Evolutionary conservation across 1,284 basidiomycete genomes (phyloP).

Genomic region (Puccinia hordei): DNA sequence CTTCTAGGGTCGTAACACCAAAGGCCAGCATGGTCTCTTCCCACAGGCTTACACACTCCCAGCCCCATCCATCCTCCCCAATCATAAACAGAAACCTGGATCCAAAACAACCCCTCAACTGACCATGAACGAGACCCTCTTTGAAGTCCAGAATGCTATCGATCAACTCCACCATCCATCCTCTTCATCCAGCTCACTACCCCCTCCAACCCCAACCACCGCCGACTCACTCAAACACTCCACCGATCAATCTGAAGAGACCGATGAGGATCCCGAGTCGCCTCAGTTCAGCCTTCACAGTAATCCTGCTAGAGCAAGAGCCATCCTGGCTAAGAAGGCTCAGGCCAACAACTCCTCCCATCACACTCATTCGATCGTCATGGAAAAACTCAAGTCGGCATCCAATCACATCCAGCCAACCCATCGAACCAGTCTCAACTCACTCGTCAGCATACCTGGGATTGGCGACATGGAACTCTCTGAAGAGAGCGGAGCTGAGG

Average conservation of each 20-base stretch:
- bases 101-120: constrained; percentile 7
- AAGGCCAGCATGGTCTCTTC: constrained; percentile 83
- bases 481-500: constrained; percentile 74
- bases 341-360: constrained; percentile 27
- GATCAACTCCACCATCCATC: constrained; percentile 63
- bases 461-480: constrained; percentile 68
- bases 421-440: constrained; percentile 32
- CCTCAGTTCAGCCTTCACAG: not conserved
- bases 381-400: constrained; percentile 33
- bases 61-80: constrained; percentile 60
- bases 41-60: constrained; percentile 84
- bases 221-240: constrained; percentile 30
- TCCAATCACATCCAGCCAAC: constrained; percentile 9
- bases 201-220: constrained; percentile 14
- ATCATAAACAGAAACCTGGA: too few species aligned
- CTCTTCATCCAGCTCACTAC: constrained; percentile 53
- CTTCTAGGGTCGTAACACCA: constrained; percentile 78
- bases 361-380: constrained; percentile 17
- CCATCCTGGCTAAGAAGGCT: constrained; percentile 50
- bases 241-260: constrained; percentile 18
- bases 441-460: constrained; percentile 65
- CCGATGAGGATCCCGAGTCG: not conserved
- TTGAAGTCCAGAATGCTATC: constrained; percentile 61
- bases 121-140: constrained; percentile 57
- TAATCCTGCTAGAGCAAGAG: constrained; percentile 29